These are phyloP conservation scores for Periconia macrospinosa DNA, from an alignment of 2,329 filamentous ascomycete species.

Conservation along the genomic window DNA sequence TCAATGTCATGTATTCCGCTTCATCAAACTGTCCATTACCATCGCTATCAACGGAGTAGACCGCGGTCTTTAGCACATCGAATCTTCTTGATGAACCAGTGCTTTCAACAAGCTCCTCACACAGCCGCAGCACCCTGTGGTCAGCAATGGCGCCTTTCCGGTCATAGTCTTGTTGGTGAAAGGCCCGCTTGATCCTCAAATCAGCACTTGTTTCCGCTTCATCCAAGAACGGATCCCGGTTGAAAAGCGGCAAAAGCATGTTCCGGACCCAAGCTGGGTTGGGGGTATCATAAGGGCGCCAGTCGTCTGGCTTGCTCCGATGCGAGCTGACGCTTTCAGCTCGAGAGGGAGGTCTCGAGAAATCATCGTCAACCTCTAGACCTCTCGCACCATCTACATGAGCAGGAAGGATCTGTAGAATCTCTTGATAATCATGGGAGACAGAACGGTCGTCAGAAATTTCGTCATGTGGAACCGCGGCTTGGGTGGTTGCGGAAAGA, in stretches of 20 bases:
- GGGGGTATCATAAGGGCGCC: slow-evolving; percentile 1
- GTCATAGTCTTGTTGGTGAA: slow-evolving; percentile 1
- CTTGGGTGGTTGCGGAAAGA: too few species aligned
- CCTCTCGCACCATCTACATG: background rate
- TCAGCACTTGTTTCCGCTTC: background rate
- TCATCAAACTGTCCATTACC: slow-evolving; percentile 1
- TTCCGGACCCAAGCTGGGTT: background rate
- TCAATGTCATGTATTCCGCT: background rate
- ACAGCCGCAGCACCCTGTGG: slow-evolving; percentile 1
- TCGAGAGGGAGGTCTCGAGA: slow-evolving; percentile 1
- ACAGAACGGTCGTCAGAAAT: too few species aligned
- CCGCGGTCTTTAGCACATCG: background rate
- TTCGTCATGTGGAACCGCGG: too few species aligned
- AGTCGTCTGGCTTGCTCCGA: slow-evolving; percentile 1
- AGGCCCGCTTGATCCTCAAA: background rate
- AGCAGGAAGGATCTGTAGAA: background rate
- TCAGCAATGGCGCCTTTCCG: background rate
- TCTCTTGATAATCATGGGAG: too few species aligned
- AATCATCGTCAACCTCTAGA: background rate
- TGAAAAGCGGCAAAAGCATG: slow-evolving; percentile 2
- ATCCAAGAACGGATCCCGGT: slow-evolving; percentile 1
- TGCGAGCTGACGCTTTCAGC: slow-evolving; percentile 1
- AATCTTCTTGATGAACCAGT: background rate
- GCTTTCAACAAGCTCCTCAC: background rate
- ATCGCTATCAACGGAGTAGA: background rate